Conservation (phyloP, 805 yeast species). For the Diddensiella transvaalensis region DNA sequence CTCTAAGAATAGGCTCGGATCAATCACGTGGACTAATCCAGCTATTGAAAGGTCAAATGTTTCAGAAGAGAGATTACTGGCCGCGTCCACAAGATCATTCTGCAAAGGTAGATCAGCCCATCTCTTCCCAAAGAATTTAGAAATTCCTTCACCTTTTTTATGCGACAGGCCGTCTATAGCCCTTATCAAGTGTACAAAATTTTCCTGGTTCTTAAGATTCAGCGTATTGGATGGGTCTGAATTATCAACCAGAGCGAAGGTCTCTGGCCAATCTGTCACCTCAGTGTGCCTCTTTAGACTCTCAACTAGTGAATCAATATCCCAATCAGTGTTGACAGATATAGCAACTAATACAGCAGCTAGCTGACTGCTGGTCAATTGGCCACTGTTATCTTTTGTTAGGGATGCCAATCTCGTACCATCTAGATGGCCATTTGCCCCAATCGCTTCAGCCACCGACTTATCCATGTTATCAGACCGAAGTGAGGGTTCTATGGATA, state of each 20-base stretch:
- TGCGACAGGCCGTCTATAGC: background rate
- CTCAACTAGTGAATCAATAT: background rate
- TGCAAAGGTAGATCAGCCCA: slow-evolving; percentile 14
- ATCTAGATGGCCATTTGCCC: background rate
- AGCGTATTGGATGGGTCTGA: slow-evolving; percentile 1
- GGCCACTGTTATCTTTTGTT: too few species aligned
- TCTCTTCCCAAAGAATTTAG: slow-evolving; percentile 7
- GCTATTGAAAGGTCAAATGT: slow-evolving; percentile 2
- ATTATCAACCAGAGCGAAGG: background rate
- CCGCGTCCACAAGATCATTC: slow-evolving; percentile 8
- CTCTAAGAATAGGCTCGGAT: slow-evolving; percentile 1
- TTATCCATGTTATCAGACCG: background rate
- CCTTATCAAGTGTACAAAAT: background rate
- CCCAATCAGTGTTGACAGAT: background rate
- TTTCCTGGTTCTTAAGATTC: background rate
- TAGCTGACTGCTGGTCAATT: background rate
- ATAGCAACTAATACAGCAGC: background rate
- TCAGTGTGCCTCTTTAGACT: slow-evolving; percentile 1
- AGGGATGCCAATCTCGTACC: background rate
- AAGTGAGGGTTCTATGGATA: background rate
- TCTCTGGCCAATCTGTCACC: slow-evolving; percentile 3
- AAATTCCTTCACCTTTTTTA: background rate
- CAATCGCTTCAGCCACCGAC: background rate
- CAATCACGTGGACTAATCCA: slow-evolving; percentile 15
- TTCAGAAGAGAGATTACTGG: slow-evolving; percentile 10